Conservation (phyloP, 2,329 filamentous ascomycete genomes). For the Phaeosphaeria sp. region DNA sequence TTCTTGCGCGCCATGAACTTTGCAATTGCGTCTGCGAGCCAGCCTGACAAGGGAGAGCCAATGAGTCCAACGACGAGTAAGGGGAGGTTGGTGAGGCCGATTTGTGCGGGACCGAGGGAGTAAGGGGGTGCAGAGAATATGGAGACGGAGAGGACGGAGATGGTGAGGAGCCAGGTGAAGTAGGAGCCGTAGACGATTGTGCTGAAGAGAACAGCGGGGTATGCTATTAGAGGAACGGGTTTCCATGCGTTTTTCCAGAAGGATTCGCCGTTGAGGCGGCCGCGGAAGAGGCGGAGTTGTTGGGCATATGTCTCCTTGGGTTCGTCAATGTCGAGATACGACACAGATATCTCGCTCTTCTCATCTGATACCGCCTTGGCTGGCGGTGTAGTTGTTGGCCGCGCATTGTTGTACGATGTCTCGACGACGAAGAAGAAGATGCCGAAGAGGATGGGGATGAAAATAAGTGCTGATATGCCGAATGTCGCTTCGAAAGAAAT, state of each 20-base stretch:
- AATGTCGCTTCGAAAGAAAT: slow-evolving; percentile 52
- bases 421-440: slow-evolving; percentile 57
- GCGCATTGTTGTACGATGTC: slow-evolving; percentile 46
- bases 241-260: slow-evolving; percentile 43
- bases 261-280: slow-evolving; percentile 37
- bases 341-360: slow-evolving; percentile 7
- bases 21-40: slow-evolving; percentile 75
- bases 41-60: slow-evolving; percentile 76
- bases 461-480: slow-evolving; percentile 52
- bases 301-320: slow-evolving; percentile 29
- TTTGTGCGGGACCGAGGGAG: slow-evolving; percentile 80
- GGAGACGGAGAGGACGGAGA: slow-evolving; percentile 82
- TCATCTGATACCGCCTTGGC: neutral
- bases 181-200: slow-evolving; percentile 83
- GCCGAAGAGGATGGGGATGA: slow-evolving; percentile 48
- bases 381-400: slow-evolving; percentile 15
- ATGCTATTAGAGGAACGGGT: slow-evolving; percentile 81
- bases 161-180: slow-evolving; percentile 95
- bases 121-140: slow-evolving; percentile 83
- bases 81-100: slow-evolving; percentile 77
- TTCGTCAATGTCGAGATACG: slow-evolving; percentile 23
- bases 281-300: slow-evolving; percentile 35
- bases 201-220: slow-evolving; percentile 85
- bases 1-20: slow-evolving; percentile 76
- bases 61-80: slow-evolving; percentile 81